phyloP scores from a whole-genome alignment of 352 stramenopile genomes.

The Phytopythium delawarense region DNA sequence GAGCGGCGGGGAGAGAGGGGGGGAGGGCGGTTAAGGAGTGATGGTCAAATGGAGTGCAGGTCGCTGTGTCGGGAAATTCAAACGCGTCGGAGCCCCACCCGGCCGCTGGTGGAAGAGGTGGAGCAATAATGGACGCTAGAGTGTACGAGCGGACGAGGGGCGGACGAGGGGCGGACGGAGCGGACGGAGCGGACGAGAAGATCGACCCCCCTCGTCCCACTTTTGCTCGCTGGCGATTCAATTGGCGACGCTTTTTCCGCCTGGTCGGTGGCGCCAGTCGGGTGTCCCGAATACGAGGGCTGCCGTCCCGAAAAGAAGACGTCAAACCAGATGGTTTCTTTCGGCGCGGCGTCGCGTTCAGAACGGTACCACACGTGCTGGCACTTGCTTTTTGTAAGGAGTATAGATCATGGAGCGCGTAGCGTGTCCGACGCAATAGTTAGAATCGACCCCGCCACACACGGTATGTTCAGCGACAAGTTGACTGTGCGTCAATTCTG shows the following conservation, averaged over 20 bases:
- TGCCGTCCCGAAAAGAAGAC: neutral
- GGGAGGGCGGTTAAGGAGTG: constrained; percentile 15
- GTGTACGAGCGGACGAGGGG: constrained; percentile 1
- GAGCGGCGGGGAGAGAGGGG: constrained; percentile 9
- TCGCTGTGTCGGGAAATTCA: constrained; percentile 8
- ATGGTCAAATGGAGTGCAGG: constrained; percentile 15
- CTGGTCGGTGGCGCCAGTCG: constrained; percentile 1
- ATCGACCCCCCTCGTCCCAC: constrained; percentile 5
- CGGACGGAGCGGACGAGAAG: constrained; percentile 4
- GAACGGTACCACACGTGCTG: neutral
- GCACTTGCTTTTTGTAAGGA: neutral
- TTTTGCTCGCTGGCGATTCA: constrained; percentile 1
- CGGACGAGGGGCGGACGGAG: neutral
- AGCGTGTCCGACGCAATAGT: neutral
- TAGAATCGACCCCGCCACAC: too few species aligned
- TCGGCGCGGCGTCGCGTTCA: neutral
- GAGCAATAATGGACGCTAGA: neutral
- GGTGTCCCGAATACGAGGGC: neutral
- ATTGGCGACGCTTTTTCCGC: neutral
- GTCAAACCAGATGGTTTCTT: constrained; percentile 1
- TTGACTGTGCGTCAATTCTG: neutral
- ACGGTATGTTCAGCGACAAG: neutral
- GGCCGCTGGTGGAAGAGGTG: constrained; percentile 8
- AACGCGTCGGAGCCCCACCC: constrained; percentile 1
- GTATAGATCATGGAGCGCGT: neutral